phyloP scores from a whole-genome alignment of 371 early-diverging fungal genomes.

The Smittium mucronatum region DNA sequence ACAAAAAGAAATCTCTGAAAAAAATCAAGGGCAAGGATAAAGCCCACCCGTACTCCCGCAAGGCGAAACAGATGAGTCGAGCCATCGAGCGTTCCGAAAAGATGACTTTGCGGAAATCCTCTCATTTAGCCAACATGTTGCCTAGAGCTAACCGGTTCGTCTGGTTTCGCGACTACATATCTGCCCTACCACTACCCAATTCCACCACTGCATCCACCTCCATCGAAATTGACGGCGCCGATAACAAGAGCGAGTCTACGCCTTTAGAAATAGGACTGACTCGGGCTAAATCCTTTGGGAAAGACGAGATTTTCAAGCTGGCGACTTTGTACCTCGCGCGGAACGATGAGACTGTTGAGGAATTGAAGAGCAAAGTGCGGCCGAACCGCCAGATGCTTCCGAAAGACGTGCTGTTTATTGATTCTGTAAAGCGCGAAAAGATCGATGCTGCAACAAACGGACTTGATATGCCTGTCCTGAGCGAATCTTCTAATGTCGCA shows the following conservation, averaged over 20 bases:
- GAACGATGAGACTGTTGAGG: slow-evolving; percentile 37
- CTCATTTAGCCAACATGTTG: slow-evolving; percentile 18
- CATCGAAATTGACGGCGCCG: no score
- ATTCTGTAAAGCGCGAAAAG: slow-evolving; percentile 14
- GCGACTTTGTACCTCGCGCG: slow-evolving; percentile 35
- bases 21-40: slow-evolving; percentile 40
- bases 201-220: no score
- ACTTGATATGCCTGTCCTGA: slow-evolving; percentile 36
- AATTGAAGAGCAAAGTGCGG: slow-evolving; percentile 16
- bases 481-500: slow-evolving; percentile 31
- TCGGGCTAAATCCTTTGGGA: slow-evolving; percentile 18
- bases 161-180: slow-evolving; percentile 40
- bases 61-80: slow-evolving; percentile 41
- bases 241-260: no score
- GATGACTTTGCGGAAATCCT: slow-evolving; percentile 26
- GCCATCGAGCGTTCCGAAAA: slow-evolving; percentile 36
- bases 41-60: slow-evolving; percentile 54
- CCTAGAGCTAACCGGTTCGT: slow-evolving; percentile 34
- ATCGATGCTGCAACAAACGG: slow-evolving; percentile 30
- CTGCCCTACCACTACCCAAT: no score
- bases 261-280: no score
- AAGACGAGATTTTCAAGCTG: slow-evolving; percentile 29
- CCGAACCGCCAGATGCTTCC: slow-evolving; percentile 13
- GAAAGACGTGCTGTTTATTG: slow-evolving; percentile 24
- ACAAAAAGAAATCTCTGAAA: slow-evolving; percentile 36